These are phyloP conservation scores for Huiozyma naganishii DNA, from an alignment of 805 yeast species.

Conservation along the genomic window DNA sequence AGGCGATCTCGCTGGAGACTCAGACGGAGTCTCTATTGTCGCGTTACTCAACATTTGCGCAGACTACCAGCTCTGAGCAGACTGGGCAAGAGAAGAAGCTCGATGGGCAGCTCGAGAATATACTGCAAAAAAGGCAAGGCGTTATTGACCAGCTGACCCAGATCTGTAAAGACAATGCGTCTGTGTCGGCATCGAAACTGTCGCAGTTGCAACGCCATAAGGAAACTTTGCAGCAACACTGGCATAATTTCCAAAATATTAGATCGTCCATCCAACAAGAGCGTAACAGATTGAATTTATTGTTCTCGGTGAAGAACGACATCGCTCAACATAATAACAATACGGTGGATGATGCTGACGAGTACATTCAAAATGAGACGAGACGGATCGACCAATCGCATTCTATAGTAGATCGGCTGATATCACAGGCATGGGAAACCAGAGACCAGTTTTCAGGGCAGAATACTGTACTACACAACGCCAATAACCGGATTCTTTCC, in stretches of 20 bases:
- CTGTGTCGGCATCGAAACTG: constrained; percentile 57
- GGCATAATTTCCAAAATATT: constrained; percentile 50
- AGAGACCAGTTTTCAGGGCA: constrained; percentile 76
- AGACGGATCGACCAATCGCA: constrained; percentile 63
- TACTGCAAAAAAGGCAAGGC: constrained; percentile 44
- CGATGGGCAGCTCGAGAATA: constrained; percentile 39
- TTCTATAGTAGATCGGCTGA: constrained; percentile 63
- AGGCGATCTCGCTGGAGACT: constrained; percentile 58
- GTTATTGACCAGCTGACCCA: constrained; percentile 40
- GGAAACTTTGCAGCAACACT: constrained; percentile 64
- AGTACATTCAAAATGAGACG: constrained; percentile 70
- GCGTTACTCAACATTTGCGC: constrained; percentile 44
- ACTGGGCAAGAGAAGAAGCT: constrained; percentile 38
- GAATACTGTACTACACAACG: constrained; percentile 48
- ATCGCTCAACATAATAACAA: constrained; percentile 50
- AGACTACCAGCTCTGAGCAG: constrained; percentile 38
- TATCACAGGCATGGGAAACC: constrained; percentile 81
- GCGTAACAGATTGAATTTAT: constrained; percentile 61
- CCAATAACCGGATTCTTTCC: constrained; percentile 51
- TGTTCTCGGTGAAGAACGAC: constrained; percentile 69
- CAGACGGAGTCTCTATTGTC: constrained; percentile 48
- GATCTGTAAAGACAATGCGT: constrained; percentile 44
- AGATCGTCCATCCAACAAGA: constrained; percentile 53
- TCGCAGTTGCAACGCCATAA: constrained; percentile 78
- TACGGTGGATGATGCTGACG: constrained; percentile 39